Base-by-base conservation (phyloP, 2,329 filamentous ascomycete species). In the Pseudocercospora fijiensis region DNA sequence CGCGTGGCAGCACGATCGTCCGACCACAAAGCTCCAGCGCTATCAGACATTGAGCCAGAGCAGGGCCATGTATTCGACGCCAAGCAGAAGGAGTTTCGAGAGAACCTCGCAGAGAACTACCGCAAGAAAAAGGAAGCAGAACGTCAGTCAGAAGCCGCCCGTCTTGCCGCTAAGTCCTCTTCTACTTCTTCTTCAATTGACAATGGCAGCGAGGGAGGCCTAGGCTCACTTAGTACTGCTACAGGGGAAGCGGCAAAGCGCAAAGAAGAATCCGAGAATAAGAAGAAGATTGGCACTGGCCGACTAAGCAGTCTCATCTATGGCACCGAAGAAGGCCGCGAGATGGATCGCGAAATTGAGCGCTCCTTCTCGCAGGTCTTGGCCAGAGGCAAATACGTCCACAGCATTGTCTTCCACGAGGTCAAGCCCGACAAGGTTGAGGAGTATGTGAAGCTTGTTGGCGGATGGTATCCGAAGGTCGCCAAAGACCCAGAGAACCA, bases 391-490 rank as follows among this genome's bases (percentile, higher is more conserved):
- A 99, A 99, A 81, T 99, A 99, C 75, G 93, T 99, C 60, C 95
- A 99, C 79, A 96, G 92, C 53, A 97, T 99, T 77, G 92, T 96
- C 64, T 92, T 96, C 75, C 95, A 99, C 81, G 87, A 96, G 66
- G 95, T 99, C 69, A 92, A 96, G 81, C 92, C 93, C 65, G 92
- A 97, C 73, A 95, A 92, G 80, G 91, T 97, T 53, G 92, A 97
- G 67, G 94, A 98, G 74, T 99, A 99, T 75, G 88, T 94, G 58
- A 85, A 94, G 63, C 83, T 98, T 57, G 91, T 98, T 13, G 92
- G 95, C 65, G 83, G 85, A 41, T 98, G 92, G 90, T 99, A 99
- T 75, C 94, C 95, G 8, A 87, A 86, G 75, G 92, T 98, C 85
- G 95, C 95, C 52, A 84, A 85, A 64, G 84, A 88, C 70, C 88